Evolutionary conservation across 306 rosid species (phyloP).

Genomic region (Vigna radiata): DNA sequence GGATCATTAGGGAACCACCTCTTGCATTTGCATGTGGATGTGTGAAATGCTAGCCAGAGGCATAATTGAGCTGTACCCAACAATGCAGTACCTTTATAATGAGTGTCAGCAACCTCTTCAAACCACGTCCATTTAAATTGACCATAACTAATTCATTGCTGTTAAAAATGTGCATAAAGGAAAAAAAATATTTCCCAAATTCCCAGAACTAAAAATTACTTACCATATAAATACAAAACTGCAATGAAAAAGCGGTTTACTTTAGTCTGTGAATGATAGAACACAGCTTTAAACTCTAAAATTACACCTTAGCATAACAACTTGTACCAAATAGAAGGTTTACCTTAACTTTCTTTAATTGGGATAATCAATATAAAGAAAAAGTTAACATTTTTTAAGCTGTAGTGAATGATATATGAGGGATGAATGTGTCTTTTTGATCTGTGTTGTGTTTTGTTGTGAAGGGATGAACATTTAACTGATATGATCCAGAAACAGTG

Average conservation of each 20-base stretch:
- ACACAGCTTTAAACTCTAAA: not conserved
- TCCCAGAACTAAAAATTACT: not conserved
- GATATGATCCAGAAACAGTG: conserved; percentile 13
- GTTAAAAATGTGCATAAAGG: not conserved
- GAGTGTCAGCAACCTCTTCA: conserved; percentile 22
- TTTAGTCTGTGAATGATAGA: conserved; percentile 2
- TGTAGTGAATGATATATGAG: not conserved
- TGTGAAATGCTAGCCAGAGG: conserved; percentile 11
- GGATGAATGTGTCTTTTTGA: conserved; percentile 28
- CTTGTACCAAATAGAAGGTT: not conserved
- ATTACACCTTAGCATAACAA: too few relatives aligned
- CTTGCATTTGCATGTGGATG: conserved; percentile 17
- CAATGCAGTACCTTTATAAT: conserved; percentile 9
- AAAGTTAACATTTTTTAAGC: not conserved
- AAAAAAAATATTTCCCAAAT: not conserved
- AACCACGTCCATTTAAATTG: conserved; percentile 33
- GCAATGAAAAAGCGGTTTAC: not conserved
- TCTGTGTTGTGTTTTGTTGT: not conserved
- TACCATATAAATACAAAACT: not conserved
- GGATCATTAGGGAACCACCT: conserved; percentile 12
- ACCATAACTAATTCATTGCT: not conserved
- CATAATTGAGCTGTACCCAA: conserved; percentile 54
- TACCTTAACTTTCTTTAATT: not conserved
- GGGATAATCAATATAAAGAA: not conserved
- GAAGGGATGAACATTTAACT: conserved; percentile 19